phyloP scores from a whole-genome alignment of 345 rosid species.

The Erodium maritimum region DNA sequence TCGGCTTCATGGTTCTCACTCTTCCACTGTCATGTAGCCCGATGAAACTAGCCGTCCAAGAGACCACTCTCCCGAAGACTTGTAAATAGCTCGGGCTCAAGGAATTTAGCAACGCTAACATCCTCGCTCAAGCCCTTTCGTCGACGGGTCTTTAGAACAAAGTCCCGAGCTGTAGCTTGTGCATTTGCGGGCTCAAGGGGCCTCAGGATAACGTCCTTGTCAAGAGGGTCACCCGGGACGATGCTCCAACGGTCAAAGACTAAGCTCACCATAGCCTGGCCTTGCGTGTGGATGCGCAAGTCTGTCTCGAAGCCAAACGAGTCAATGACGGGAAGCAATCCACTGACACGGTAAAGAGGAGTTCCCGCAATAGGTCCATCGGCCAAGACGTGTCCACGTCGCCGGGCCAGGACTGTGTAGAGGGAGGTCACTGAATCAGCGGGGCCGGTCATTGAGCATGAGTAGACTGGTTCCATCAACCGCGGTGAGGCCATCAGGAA shows the following conservation, averaged over 20 bases:
- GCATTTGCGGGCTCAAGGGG: constrained; percentile 86
- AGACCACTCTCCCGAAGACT: too few relatives aligned
- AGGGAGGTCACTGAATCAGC: constrained; percentile 56
- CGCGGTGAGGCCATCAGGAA: constrained; percentile 97
- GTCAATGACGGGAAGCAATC: constrained; percentile 77
- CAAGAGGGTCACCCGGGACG: constrained; percentile 90
- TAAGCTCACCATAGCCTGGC: constrained; percentile 69
- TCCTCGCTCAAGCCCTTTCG: too few relatives aligned
- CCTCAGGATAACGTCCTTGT: constrained; percentile 65
- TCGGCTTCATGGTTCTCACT: too few relatives aligned
- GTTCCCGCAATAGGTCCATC: constrained; percentile 98
- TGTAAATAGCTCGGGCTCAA: too few relatives aligned
- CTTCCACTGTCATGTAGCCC: too few relatives aligned
- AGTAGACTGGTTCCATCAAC: constrained; percentile 96
- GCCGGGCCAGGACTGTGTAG: constrained; percentile 82
- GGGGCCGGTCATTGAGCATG: constrained; percentile 64
- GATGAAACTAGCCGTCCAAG: too few relatives aligned
- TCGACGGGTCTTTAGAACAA: constrained; percentile 75
- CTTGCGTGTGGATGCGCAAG: constrained; percentile 74
- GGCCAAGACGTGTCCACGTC: constrained; percentile 96
- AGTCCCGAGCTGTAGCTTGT: constrained; percentile 81
- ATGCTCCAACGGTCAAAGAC: constrained; percentile 89
- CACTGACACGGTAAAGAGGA: constrained; percentile 91
- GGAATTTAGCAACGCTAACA: too few relatives aligned
- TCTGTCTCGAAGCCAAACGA: constrained; percentile 93